phyloP scores from a whole-genome alignment of 352 stramenopile genomes.

The Chrysophaeum taylorii region DNA sequence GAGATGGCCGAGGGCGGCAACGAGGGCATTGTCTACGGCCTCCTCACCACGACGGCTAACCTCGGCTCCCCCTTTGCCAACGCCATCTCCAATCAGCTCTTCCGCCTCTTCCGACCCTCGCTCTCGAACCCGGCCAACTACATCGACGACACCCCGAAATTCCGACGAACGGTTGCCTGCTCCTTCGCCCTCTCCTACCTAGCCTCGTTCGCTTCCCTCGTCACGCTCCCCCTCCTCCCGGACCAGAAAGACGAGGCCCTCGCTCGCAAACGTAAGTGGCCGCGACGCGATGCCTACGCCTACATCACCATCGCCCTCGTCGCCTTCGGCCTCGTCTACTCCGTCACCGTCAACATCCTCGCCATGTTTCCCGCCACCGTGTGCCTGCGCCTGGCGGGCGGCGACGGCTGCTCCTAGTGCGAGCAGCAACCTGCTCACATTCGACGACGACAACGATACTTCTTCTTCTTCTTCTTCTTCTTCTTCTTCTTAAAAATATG shows the following conservation, averaged over 20 bases:
- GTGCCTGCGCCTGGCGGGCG: slow-evolving; percentile 57
- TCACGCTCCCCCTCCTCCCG: slow-evolving; percentile 5
- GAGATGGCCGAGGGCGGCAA: slow-evolving; percentile 46
- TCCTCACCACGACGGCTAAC: slow-evolving; percentile 38
- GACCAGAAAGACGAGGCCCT: slow-evolving; percentile 1
- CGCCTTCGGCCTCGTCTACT: neutral
- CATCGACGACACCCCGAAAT: neutral
- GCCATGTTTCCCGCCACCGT: slow-evolving; percentile 45
- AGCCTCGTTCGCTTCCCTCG: neutral
- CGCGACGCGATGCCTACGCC: neutral
- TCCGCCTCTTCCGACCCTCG: neutral
- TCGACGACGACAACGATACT: no score
- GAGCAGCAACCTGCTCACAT: neutral
- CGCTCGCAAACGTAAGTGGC: neutral
- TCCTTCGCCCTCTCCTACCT: slow-evolving; percentile 3
- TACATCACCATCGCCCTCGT: neutral
- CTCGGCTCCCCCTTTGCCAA: neutral
- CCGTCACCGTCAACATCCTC: slow-evolving; percentile 39
- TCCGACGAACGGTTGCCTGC: neutral
- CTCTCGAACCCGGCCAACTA: neutral
- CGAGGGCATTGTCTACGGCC: slow-evolving; percentile 47
- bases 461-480: no score
- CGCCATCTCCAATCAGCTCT: slow-evolving; percentile 16
- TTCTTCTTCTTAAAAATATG: no score
- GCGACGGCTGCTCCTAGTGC: slow-evolving; percentile 41